These are phyloP conservation scores for Pyrenula aspistea DNA, from an alignment of 495 filamentous ascomycete species.

Conservation along the genomic window DNA sequence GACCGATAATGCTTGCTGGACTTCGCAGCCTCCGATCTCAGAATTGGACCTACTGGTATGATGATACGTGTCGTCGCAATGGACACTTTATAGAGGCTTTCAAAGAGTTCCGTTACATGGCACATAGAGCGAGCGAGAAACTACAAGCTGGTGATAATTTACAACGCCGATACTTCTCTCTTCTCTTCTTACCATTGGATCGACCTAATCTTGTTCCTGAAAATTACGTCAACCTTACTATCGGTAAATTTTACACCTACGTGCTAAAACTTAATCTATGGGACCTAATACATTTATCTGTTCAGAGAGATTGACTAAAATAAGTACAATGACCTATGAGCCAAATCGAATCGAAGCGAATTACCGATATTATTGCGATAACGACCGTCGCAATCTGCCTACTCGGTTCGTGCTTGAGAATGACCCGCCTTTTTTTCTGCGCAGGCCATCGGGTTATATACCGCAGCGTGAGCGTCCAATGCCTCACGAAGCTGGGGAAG, in stretches of 20 bases:
- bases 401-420: neutral
- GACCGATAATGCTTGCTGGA: neutral
- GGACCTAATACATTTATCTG: neutral
- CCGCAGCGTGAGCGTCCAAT: neutral
- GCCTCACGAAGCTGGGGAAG: neutral
- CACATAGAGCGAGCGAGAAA: neutral
- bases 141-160: neutral
- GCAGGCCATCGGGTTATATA: neutral
- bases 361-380: neutral
- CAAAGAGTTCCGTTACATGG: neutral
- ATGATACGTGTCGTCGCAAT: neutral
- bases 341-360: neutral
- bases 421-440: neutral
- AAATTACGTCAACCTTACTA: neutral
- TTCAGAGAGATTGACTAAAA: neutral
- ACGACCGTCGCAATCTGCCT: neutral
- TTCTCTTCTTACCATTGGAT: conserved; percentile 3
- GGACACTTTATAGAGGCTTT: neutral
- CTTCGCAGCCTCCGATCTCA: neutral
- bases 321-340: neutral
- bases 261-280: neutral
- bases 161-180: conserved; percentile 1
- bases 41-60: neutral
- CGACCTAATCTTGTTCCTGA: neutral
- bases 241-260: neutral